phyloP scores from a whole-genome alignment of 163 green algal genomes.

The Chloroidium sp. region DNA sequence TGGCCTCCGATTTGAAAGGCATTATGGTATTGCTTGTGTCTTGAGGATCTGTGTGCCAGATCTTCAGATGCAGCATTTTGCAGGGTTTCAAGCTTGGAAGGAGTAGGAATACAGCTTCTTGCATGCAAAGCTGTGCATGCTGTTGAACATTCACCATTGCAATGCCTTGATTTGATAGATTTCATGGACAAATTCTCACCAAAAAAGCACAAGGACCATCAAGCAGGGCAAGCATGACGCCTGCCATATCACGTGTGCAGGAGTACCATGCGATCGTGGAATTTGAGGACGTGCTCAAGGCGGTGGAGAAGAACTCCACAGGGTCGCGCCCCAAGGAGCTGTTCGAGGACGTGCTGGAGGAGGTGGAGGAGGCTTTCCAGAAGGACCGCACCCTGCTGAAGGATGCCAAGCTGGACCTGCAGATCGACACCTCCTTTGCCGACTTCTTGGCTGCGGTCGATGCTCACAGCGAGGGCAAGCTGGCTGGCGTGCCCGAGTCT shows the following conservation, averaged over 20 bases:
- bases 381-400: slow-evolving; percentile 26
- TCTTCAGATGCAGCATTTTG: no score
- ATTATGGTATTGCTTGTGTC: no score
- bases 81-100: no score
- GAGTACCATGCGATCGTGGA: slow-evolving; percentile 50
- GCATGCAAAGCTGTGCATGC: no score
- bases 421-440: background rate
- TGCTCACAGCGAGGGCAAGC: background rate
- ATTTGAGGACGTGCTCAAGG: slow-evolving; percentile 48
- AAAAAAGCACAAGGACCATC: background rate
- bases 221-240: background rate
- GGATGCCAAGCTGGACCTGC: background rate
- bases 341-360: slow-evolving; percentile 66
- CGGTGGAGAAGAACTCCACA: slow-evolving; percentile 50
- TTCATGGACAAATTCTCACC: background rate
- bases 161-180: no score
- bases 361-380: slow-evolving; percentile 59
- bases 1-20: no score
- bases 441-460: background rate
- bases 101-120: no score
- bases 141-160: no score
- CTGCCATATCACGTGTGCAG: slow-evolving; percentile 6
- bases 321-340: slow-evolving; percentile 63
- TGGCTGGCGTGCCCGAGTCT: background rate
- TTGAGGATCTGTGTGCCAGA: no score